Evolutionary conservation across 345 rosid genomes (phyloP).

Genomic region (Triadica sebifera): DNA sequence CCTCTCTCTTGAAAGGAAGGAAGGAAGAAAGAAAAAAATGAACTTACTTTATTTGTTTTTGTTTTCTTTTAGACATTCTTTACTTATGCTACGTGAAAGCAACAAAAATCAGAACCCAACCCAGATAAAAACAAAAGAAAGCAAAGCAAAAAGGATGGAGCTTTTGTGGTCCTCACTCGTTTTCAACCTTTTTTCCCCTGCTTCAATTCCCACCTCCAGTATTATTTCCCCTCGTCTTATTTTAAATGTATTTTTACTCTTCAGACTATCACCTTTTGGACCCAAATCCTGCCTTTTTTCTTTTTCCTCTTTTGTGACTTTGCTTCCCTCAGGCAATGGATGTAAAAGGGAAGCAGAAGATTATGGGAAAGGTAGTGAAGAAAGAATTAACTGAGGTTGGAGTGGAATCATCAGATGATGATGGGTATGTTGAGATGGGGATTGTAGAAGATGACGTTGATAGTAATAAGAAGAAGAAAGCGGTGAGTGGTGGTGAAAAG

Average conservation of each 20-base stretch:
- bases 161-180: slow-evolving; percentile 44
- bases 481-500: slow-evolving; percentile 12
- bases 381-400: slow-evolving; percentile 20
- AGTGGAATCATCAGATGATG: slow-evolving; percentile 24
- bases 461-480: slow-evolving; percentile 38
- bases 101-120: slow-evolving; percentile 14
- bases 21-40: too few species aligned
- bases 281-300: neutral
- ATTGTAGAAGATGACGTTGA: too few species aligned
- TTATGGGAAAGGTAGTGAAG: slow-evolving; percentile 24
- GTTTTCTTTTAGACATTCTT: neutral
- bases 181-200: too few species aligned
- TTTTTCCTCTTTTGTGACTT: neutral
- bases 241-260: neutral
- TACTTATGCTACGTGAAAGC: slow-evolving; percentile 3
- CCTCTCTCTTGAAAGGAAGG: too few species aligned
- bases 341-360: slow-evolving; percentile 27
- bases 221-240: neutral
- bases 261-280: neutral
- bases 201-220: too few species aligned
- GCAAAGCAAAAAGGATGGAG: slow-evolving; percentile 14
- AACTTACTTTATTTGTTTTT: too few species aligned
- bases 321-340: slow-evolving; percentile 25
- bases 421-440: too few species aligned
- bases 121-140: neutral